Base-by-base conservation (phyloP, 805 yeast genomes). In the Cephaloascus fragrans region DNA sequence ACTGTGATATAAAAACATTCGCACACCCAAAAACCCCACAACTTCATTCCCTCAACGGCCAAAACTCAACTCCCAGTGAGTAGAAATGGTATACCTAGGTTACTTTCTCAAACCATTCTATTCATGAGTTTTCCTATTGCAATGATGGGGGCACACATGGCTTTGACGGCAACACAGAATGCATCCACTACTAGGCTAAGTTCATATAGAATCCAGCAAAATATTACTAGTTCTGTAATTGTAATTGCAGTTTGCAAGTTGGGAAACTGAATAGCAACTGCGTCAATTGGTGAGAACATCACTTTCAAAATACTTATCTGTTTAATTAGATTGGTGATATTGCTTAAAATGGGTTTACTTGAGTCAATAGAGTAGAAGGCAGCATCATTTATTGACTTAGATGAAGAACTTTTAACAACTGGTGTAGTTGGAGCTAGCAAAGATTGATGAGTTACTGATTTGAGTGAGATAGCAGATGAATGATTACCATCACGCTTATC, bases 61-160 rank as follows among this genome's bases (percentile, higher is more conserved):
- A n/a, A n/a, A n/a, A n/a, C n/a, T n/a, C n/a, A n/a, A n/a, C n/a
- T n/a, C n/a, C n/a, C n/a, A n/a, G n/a, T n/a, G n/a, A n/a, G n/a
- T n/a, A n/a, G n/a, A n/a, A n/a, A n/a, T n/a, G n/a, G n/a, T n/a
- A n/a, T n/a, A n/a, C n/a, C n/a, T n/a, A n/a, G n/a, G n/a, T n/a
- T n/a, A n/a, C 29, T 26, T 26, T 14, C 14, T 14, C 14, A 26
- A 26, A 31, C 33, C 33, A 66, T 57, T 38, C 66, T 51, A 47
- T 65, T 66, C 69, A 66, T 61, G 41, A 66, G 56, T 40, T 60
- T 44, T 3, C 71, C 71, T 47, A 66, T 49, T 10, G 71, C 71
- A 17, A 66, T 64, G 64, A 66, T 63, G 6, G 71, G 71, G 8
- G 69, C 69, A 54, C 71, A 66, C 6, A 66, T 51, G 2, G 71